Evolutionary conservation across 768 basidiomycete genomes (phyloP), one percentile per base, ranked within the genome.

Genomic region (Suillus cothurnatus): DNA sequence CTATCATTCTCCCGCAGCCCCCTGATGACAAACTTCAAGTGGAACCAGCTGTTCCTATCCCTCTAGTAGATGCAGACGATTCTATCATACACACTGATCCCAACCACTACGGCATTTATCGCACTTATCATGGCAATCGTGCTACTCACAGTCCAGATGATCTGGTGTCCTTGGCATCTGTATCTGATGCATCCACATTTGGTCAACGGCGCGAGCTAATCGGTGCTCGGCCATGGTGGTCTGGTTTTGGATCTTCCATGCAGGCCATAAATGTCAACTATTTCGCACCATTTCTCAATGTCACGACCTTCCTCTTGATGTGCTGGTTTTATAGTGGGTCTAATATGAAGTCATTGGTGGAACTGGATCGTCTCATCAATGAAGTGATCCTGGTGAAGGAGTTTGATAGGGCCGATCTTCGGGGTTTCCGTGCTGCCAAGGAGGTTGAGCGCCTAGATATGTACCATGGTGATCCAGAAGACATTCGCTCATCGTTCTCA

Each of bases 321-420:
- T 62, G 67, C 23, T 73, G 73, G 72, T 52, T 67, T 32, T 55
- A 70, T 38, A 65, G 62, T 21, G 69, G 73, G 1, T 65, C 69
- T 26, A 67, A 57, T 31, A 52, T 26, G 39, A 67, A 61, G 47
- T 68, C 66, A 11, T 14, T 61, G 21, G 59, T n/a, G 11, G 53
- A 57, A 26, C 41, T 68, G 6, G 45, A 68, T 36, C 23, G 39
- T 21, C 60, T 68, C 23, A 34, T 64, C n/a, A 56, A 39, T 23
- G 57, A 68, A n/a, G 67, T 68, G 8, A 28, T 68, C 32, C 61
- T 63, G 6, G 52, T 38, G 15, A 36, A 41, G 26, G 67, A 68
- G 62, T 68, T 68, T 43, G 57, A 57, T 17, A 34, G 12, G 43
- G 23, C 19, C 21, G 17, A 68, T 32, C 67, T 68, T 15, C 32